phyloP scores from a whole-genome alignment of 164 flowering plant genomes.

The Magnolia kwangsiensis region DNA sequence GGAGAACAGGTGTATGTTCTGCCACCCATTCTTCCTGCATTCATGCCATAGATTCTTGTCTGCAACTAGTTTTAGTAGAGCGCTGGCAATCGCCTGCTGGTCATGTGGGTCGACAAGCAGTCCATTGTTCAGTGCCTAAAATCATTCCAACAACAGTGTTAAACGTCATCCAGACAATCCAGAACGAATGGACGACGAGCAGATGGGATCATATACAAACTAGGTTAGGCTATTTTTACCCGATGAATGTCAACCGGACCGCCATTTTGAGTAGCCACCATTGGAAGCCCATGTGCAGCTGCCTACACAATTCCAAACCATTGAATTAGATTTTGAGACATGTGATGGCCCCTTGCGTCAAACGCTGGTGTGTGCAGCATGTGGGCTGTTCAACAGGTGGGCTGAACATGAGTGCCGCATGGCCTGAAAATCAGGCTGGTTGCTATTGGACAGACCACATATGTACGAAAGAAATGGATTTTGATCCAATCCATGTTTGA shows the following conservation, averaged over 20 bases:
- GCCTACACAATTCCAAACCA: constrained; percentile 48
- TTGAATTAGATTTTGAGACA: constrained; percentile 1
- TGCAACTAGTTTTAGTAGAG: constrained; percentile 79
- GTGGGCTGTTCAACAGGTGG: too few relatives aligned
- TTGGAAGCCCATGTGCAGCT: constrained; percentile 96
- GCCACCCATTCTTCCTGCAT: constrained; percentile 81
- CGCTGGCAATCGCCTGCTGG: constrained; percentile 71
- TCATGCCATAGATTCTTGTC: constrained; percentile 90
- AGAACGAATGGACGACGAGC: not conserved
- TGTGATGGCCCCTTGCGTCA: not conserved
- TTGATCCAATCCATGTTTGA: too few relatives aligned
- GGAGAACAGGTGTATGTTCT: constrained; percentile 86
- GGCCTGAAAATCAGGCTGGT: not conserved
- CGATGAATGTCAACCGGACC: constrained; percentile 94
- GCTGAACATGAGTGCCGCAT: not conserved
- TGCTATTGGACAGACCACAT: too few relatives aligned
- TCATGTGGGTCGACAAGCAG: constrained; percentile 93
- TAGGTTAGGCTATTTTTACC: constrained; percentile 33
- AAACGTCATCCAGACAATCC: not conserved
- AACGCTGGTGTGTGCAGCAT: too few relatives aligned
- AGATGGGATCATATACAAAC: not conserved
- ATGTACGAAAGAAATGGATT: not conserved
- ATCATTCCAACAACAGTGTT: not conserved
- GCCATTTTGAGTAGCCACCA: constrained; percentile 99
- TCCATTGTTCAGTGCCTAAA: constrained; percentile 83